A percentile compares a stretch with the other conserved stretches of the same genome.
Evolutionary conservation across 495 filamentous ascomycete species (phyloP).

Genomic region (Hypomontagnella monticulosa): DNA sequence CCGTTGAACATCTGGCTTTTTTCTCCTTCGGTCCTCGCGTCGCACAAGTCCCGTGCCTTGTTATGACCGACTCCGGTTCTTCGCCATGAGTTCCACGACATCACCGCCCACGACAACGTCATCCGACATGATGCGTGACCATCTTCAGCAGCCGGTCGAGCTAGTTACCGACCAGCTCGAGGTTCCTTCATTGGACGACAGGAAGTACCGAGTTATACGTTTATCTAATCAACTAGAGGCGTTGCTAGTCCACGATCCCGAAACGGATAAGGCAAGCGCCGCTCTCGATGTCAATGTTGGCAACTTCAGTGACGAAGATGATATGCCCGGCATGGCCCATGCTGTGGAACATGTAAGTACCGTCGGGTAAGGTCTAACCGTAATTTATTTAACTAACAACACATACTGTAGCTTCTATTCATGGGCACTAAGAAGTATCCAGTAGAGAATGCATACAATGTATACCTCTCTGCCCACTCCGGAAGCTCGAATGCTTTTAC

Average conservation of each 20-base stretch:
- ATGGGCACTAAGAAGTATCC: constrained; percentile 99
- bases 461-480: constrained; percentile 88
- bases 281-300: constrained; percentile 96
- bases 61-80: constrained; percentile 5
- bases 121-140: constrained; percentile 40
- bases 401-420: constrained; percentile 77
- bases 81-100: constrained; percentile 38
- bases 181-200: constrained; percentile 86
- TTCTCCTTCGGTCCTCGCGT: constrained; percentile 4
- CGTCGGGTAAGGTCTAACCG: not conserved
- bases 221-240: constrained; percentile 92
- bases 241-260: constrained; percentile 90
- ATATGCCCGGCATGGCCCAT: constrained; percentile 94
- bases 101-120: constrained; percentile 23
- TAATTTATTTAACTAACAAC: constrained; percentile 29
- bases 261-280: constrained; percentile 96
- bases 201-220: constrained; percentile 86
- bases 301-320: constrained; percentile 89
- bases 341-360: constrained; percentile 74
- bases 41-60: constrained; percentile 18
- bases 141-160: constrained; percentile 61
- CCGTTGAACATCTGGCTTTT: constrained; percentile 4
- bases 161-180: constrained; percentile 83
- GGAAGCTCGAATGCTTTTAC: constrained; percentile 97
- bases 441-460: constrained; percentile 93